Evolutionary conservation across 352 stramenopile genomes (phyloP).

Genomic region (Pythium oligandrum): DNA sequence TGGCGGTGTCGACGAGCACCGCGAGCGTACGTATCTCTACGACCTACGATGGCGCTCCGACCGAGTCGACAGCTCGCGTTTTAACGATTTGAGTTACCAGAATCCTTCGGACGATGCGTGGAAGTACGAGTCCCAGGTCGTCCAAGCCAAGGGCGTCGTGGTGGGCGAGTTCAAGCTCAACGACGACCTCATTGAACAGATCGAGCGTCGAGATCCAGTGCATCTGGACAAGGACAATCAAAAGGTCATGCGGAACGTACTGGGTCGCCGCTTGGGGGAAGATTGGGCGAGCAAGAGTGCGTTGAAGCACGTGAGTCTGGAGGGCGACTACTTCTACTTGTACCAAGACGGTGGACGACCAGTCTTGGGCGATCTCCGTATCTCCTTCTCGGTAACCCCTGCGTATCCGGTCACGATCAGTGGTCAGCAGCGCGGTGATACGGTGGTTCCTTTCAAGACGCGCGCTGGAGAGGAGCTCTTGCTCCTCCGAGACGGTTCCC

Average conservation of each 20-base stretch:
- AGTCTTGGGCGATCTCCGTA: constrained; percentile 50
- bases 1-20: constrained; percentile 36
- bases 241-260: constrained; percentile 48
- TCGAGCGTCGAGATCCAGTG: constrained; percentile 51
- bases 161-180: constrained; percentile 58
- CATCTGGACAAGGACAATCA: constrained; percentile 33
- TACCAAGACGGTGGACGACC: constrained; percentile 4
- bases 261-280: constrained; percentile 42
- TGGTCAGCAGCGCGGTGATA: constrained; percentile 31
- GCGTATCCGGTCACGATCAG: constrained; percentile 69
- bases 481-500: constrained; percentile 58
- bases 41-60: constrained; percentile 55
- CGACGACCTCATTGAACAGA: constrained; percentile 61
- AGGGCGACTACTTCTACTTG: constrained; percentile 59
- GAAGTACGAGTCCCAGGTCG: constrained; percentile 31
- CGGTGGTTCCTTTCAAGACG: constrained; percentile 38
- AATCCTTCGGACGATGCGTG: constrained; percentile 64
- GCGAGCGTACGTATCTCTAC: constrained; percentile 71
- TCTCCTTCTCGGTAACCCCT: constrained; percentile 60
- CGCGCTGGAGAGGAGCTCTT: constrained; percentile 39
- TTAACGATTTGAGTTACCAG: constrained; percentile 55
- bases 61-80: constrained; percentile 43
- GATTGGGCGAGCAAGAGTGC: constrained; percentile 34
- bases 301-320: constrained; percentile 41
- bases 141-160: constrained; percentile 29